Evolutionary conservation across 2,329 filamentous ascomycete species (phyloP).

Genomic region (Piedraia hortae): DNA sequence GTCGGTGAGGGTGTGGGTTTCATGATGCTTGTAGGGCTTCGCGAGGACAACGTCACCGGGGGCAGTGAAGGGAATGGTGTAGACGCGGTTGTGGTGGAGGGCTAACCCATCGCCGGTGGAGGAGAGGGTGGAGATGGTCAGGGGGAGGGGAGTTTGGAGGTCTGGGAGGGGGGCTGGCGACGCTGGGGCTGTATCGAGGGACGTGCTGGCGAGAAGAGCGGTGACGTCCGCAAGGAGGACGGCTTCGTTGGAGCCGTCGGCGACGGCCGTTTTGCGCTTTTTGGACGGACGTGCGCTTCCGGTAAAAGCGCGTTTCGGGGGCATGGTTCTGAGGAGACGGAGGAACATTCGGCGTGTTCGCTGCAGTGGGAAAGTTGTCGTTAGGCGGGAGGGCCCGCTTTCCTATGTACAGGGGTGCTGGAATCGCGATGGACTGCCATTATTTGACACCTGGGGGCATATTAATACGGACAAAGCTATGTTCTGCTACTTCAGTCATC

Average conservation of each 20-base stretch:
- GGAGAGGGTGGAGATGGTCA: slow-evolving; percentile 57
- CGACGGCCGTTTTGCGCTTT: slow-evolving; percentile 19
- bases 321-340: too few relatives aligned
- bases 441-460: too few relatives aligned
- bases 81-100: slow-evolving; percentile 40
- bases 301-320: slow-evolving; percentile 14
- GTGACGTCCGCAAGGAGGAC: slow-evolving; percentile 20
- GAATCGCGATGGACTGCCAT: too few relatives aligned
- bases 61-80: slow-evolving; percentile 65
- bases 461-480: too few relatives aligned
- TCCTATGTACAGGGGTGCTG: too few relatives aligned
- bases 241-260: slow-evolving; percentile 22
- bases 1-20: slow-evolving; percentile 52
- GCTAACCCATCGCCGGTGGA: slow-evolving; percentile 84
- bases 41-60: slow-evolving; percentile 60
- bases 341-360: too few relatives aligned
- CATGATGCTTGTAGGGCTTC: slow-evolving; percentile 50
- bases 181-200: slow-evolving; percentile 1
- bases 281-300: slow-evolving; percentile 15
- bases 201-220: slow-evolving; percentile 15
- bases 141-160: slow-evolving; percentile 46
- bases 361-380: too few relatives aligned
- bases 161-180: slow-evolving; percentile 12
- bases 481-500: too few relatives aligned
- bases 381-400: too few relatives aligned